Conservation (phyloP, 2,329 filamentous ascomycete genomes). For the Fusarium staphyleae region DNA sequence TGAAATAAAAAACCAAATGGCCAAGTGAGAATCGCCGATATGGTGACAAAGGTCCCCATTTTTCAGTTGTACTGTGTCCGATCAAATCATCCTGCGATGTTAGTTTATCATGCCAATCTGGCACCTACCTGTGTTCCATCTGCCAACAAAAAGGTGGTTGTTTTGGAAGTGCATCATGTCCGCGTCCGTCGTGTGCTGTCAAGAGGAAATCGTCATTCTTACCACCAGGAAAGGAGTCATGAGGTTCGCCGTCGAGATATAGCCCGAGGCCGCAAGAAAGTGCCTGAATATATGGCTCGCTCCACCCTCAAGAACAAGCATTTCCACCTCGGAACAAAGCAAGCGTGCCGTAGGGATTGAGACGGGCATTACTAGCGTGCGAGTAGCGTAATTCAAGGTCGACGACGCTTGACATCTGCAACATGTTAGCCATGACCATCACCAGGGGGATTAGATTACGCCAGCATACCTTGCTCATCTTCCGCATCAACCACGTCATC, state of each 20-base stretch:
- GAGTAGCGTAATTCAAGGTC: constrained; percentile 43
- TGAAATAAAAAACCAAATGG: constrained; percentile 17
- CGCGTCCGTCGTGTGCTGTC: constrained; percentile 8
- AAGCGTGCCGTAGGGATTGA: constrained; percentile 9
- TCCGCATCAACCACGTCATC: constrained; percentile 43
- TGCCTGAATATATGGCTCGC: constrained; percentile 1
- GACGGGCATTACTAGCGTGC: constrained; percentile 30
- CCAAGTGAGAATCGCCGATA: constrained; percentile 3
- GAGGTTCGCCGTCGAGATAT: constrained; percentile 4
- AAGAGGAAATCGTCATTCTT: constrained; percentile 28
- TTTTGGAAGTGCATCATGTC: background rate
- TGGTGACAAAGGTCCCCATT: background rate
- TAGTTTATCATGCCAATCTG: constrained; percentile 26
- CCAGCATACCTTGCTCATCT: constrained; percentile 44
- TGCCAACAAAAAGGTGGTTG: background rate
- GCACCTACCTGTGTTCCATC: constrained; percentile 27
- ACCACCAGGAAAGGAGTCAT: constrained; percentile 31
- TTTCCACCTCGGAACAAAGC: constrained; percentile 13
- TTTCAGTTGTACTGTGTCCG: constrained; percentile 2
- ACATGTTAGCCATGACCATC: constrained; percentile 41
- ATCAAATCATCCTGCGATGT: constrained; percentile 28
- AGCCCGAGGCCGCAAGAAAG: background rate
- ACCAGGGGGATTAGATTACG: background rate
- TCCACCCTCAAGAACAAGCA: constrained; percentile 16
- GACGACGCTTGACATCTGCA: constrained; percentile 60